phyloP scores from a whole-genome alignment of 352 stramenopile genomes.

The Globisporangium middletonii region DNA sequence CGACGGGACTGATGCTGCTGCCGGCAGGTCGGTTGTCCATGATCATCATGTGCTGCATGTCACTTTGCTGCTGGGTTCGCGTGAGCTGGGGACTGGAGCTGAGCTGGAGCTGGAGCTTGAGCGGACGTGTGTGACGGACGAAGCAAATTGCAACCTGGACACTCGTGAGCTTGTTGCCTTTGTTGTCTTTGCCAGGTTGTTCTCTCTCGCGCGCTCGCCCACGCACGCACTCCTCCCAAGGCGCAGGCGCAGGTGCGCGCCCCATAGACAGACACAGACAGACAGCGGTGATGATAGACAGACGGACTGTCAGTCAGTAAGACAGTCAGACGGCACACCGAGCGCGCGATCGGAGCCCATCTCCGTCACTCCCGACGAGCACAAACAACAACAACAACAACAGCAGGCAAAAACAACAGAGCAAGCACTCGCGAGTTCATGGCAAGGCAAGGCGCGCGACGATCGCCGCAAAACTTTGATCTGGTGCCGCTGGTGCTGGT shows the following conservation, averaged over 20 bases:
- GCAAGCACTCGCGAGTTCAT: too few relatives aligned
- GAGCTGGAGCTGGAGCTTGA: background rate
- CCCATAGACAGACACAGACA: slow-evolving; percentile 1
- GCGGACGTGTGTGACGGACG: background rate
- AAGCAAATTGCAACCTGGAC: slow-evolving; percentile 10
- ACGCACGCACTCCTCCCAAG: background rate
- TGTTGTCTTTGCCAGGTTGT: background rate
- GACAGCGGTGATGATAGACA: background rate
- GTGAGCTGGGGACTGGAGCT: background rate
- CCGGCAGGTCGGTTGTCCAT: background rate
- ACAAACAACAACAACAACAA: background rate
- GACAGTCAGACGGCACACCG: background rate
- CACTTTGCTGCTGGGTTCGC: background rate
- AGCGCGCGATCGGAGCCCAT: background rate
- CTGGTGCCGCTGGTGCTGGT: too few relatives aligned
- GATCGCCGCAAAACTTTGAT: too few relatives aligned
- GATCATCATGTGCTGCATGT: slow-evolving; percentile 9
- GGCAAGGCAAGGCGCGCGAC: too few relatives aligned
- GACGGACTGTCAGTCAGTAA: background rate
- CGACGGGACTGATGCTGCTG: slow-evolving; percentile 1
- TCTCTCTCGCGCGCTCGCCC: background rate
- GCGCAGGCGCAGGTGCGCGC: background rate
- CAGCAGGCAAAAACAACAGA: too few relatives aligned
- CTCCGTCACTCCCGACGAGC: background rate
- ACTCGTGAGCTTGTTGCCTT: background rate